Base-by-base conservation (phyloP, 2,329 filamentous ascomycete genomes). In the Chaetoscypha palmicola region DNA sequence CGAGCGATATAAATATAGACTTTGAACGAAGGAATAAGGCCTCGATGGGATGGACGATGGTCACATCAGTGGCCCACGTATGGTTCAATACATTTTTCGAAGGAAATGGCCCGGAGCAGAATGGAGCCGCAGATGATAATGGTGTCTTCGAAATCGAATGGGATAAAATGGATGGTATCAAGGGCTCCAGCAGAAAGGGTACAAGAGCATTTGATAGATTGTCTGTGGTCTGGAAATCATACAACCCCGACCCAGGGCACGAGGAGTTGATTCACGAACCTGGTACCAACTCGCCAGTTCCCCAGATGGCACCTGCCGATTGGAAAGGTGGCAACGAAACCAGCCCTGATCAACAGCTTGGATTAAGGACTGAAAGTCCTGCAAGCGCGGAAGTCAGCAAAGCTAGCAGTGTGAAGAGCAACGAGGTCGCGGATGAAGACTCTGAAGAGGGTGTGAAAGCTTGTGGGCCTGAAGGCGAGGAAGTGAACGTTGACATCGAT, bases 81-180 rank as follows among this genome's bases (percentile, higher is more conserved):
- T 98, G 92, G 92, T 95, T 96, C 71, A 98, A 98, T 59, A 72
- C 81, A 1, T 97, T 81, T 65, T 97, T 97, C 57, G 92, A 97
- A 66, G 89, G 90, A 34, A 69, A 77, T 16, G 84, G 85, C 0
- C 81, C 83, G 0, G 84, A 89, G 58, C 72, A 80, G 32, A 64
- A 68, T 21, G 86, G 85, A 19, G 67, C 71, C 12, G 72, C 86
- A 0, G 74, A 84, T 38, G 74, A 81, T 33, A 85, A 75, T 8
- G 91, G 82, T 8, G 71, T 84, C 5, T 86, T 85, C 59, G 77
- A 81, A 49, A 79, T 80, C 20, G 73, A 77, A n/a, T 87, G 81
- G 79, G 79, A 85, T 14, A 74, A 73, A 16, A 86, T 98, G 79
- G 92, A 98, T 55, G 92, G 92, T 2, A 90, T 98, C 64, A 96